Percentiles rank a stretch among this genome's conserved stretches.
These are phyloP conservation scores for Candida oleophila DNA, from an alignment of 805 yeast species.

Conservation along the genomic window DNA sequence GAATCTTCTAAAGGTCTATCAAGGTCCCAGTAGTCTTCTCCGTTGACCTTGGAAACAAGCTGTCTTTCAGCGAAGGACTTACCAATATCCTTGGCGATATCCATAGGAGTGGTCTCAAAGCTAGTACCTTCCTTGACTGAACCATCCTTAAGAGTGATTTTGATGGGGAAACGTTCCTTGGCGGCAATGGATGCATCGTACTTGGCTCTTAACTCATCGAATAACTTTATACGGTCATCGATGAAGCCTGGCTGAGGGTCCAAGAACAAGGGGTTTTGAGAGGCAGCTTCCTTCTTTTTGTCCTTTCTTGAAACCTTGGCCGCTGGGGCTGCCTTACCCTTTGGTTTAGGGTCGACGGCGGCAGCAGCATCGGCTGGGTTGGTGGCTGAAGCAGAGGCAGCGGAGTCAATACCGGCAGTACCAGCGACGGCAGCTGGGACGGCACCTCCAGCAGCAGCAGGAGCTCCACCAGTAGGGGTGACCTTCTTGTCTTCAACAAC, in stretches of 20 bases:
- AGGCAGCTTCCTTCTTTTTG: constrained; percentile 44
- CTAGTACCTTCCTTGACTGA: constrained; percentile 69
- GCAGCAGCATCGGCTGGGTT: neutral
- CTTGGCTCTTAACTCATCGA: constrained; percentile 76
- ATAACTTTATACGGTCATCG: constrained; percentile 72
- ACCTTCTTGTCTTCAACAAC: constrained; percentile 27
- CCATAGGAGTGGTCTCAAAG: constrained; percentile 89
- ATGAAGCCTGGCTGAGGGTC: constrained; percentile 86
- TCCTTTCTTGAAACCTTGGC: constrained; percentile 17
- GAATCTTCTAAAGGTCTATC: constrained; percentile 87
- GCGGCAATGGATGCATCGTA: constrained; percentile 71
- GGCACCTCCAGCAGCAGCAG: constrained; percentile 7
- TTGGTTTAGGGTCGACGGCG: neutral
- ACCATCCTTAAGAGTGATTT: constrained; percentile 86
- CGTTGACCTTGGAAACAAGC: constrained; percentile 88
- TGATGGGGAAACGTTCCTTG: constrained; percentile 58
- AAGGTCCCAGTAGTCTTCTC: constrained; percentile 84
- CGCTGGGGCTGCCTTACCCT: constrained; percentile 8
- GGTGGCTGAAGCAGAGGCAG: neutral
- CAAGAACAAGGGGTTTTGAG: constrained; percentile 38
- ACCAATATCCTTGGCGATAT: constrained; percentile 80
- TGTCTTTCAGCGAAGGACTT: constrained; percentile 86
- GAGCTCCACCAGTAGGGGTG: constrained; percentile 4
- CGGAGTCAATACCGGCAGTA: neutral
- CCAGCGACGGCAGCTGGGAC: constrained; percentile 7